Conservation (phyloP, 495 filamentous ascomycete genomes). For the Peziza echinospora region DNA sequence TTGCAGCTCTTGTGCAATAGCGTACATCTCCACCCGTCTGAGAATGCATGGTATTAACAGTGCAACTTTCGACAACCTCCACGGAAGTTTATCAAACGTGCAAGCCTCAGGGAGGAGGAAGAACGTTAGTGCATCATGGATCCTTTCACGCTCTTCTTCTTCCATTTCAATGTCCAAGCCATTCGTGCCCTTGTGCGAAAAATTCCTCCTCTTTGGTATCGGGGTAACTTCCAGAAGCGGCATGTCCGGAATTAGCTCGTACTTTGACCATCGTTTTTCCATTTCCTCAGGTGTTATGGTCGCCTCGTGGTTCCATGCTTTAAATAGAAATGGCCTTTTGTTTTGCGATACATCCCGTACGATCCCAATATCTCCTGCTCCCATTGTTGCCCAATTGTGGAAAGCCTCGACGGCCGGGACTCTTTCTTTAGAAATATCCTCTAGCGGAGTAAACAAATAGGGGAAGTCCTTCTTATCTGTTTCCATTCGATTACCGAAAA, state of each 20-base stretch:
- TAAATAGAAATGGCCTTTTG: slow-evolving; percentile 11
- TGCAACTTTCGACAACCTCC: slow-evolving; percentile 39
- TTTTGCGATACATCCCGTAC: slow-evolving; percentile 17
- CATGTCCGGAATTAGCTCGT: slow-evolving; percentile 11
- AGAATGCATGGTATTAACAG: slow-evolving; percentile 56
- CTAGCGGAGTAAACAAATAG: slow-evolving; percentile 13
- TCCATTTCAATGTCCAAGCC: neutral
- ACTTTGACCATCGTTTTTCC: neutral
- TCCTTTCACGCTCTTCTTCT: neutral
- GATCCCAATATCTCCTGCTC: slow-evolving; percentile 12
- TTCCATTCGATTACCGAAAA: slow-evolving; percentile 12
- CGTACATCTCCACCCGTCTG: slow-evolving; percentile 38
- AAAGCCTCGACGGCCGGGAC: slow-evolving; percentile 7
- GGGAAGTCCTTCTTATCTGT: slow-evolving; percentile 10
- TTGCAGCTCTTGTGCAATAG: slow-evolving; percentile 43
- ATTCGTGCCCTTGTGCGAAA: slow-evolving; percentile 25
- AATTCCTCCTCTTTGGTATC: slow-evolving; percentile 37
- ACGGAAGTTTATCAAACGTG: slow-evolving; percentile 35
- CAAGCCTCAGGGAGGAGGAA: slow-evolving; percentile 19
- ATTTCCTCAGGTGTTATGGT: neutral
- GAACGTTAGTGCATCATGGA: slow-evolving; percentile 1
- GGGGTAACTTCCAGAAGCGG: slow-evolving; percentile 29
- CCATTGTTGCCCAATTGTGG: neutral
- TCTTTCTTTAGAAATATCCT: neutral
- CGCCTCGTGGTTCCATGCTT: slow-evolving; percentile 12